Conservation (phyloP, 1,139 yeast species). For the Candida albicans region DNA sequence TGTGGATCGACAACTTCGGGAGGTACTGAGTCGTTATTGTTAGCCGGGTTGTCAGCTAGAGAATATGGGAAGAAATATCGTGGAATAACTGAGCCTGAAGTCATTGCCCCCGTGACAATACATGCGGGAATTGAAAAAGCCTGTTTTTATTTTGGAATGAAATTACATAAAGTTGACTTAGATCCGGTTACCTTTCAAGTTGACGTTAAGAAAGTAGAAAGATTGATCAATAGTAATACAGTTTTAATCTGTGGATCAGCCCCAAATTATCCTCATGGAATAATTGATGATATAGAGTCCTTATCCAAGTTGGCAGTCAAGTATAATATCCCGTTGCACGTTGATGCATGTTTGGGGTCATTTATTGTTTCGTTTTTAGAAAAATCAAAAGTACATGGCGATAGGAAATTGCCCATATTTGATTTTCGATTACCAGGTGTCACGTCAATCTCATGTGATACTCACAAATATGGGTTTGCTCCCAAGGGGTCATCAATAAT, state of each 20-base stretch:
- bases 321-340: slow-evolving; percentile 79
- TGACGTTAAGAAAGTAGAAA: slow-evolving; percentile 59
- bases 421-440: slow-evolving; percentile 92
- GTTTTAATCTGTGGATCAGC: slow-evolving; percentile 88
- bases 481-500: slow-evolving; percentile 95
- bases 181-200: slow-evolving; percentile 71
- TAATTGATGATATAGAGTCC: slow-evolving; percentile 81
- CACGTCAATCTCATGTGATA: slow-evolving; percentile 96
- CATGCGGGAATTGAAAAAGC: slow-evolving; percentile 98
- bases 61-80: slow-evolving; percentile 57
- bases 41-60: slow-evolving; percentile 85
- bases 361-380: slow-evolving; percentile 82
- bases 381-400: slow-evolving; percentile 56
- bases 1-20: slow-evolving; percentile 95
- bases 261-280: slow-evolving; percentile 96
- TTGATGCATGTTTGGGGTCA: slow-evolving; percentile 94
- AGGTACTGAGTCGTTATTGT: slow-evolving; percentile 89
- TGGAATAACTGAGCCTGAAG: slow-evolving; percentile 76
- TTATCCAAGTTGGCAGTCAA: slow-evolving; percentile 65
- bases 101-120: slow-evolving; percentile 83
- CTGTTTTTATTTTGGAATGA: slow-evolving; percentile 85
- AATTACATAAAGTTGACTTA: slow-evolving; percentile 74
- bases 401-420: slow-evolving; percentile 54
- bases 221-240: slow-evolving; percentile 74
- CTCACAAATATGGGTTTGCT: slow-evolving; percentile 97